Evolutionary conservation across 164 flowering plant species (phyloP).

Genomic region (Annona cherimola): DNA sequence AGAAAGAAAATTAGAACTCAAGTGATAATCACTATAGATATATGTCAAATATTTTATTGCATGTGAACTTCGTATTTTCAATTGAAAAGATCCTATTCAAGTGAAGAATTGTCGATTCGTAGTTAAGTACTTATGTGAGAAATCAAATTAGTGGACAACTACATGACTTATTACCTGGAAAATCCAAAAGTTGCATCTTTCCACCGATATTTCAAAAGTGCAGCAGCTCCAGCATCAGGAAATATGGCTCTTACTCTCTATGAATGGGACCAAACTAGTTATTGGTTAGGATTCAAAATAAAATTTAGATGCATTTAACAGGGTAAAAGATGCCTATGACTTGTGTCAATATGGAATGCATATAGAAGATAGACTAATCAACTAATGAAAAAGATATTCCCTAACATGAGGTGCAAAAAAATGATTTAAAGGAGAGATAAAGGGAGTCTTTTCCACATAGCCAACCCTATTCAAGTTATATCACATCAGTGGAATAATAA

Average conservation of each 20-base stretch:
- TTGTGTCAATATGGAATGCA: background rate
- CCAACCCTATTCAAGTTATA: no score
- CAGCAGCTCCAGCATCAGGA: slow-evolving; percentile 99
- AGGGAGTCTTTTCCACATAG: no score
- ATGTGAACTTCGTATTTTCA: background rate
- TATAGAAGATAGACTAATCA: no score
- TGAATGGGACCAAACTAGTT: slow-evolving; percentile 5
- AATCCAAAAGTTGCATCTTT: slow-evolving; percentile 83
- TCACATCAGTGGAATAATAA: no score
- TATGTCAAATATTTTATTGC: no score
- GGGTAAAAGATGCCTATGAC: background rate
- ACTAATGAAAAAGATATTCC: no score
- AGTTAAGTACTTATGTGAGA: background rate
- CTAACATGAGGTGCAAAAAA: no score
- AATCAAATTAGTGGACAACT: background rate
- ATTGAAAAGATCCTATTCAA: background rate
- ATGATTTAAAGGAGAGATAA: no score
- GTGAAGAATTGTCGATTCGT: background rate
- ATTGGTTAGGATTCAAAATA: background rate
- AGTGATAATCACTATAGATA: no score
- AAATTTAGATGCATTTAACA: background rate
- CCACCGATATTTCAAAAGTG: slow-evolving; percentile 88
- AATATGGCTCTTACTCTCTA: slow-evolving; percentile 85
- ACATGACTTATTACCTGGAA: slow-evolving; percentile 48
- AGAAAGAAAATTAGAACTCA: no score